Conservation (phyloP, 768 basidiomycete species). For the Strobilomyces confusus region DNA sequence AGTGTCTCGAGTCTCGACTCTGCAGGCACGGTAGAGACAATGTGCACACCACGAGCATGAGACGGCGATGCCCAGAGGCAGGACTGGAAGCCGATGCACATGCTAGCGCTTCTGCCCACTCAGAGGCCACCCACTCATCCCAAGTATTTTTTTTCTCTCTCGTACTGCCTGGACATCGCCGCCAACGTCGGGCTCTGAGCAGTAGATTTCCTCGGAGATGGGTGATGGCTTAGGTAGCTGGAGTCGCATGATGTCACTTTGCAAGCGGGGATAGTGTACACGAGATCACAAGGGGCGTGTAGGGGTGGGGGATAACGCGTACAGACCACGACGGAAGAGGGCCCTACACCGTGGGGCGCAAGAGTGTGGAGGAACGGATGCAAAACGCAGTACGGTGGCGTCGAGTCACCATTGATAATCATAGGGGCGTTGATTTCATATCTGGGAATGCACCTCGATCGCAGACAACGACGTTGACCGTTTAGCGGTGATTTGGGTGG, state of each 20-base stretch:
- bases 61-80: constrained; percentile 24
- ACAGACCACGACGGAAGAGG: background rate
- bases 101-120: constrained; percentile 28
- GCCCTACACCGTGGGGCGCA: background rate
- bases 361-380: constrained; percentile 13
- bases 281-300: background rate
- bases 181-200: background rate
- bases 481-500: constrained; percentile 13
- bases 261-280: constrained; percentile 4
- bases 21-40: constrained; percentile 11
- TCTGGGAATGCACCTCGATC: constrained; percentile 18
- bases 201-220: constrained; percentile 23
- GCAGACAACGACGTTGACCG: constrained; percentile 10
- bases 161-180: constrained; percentile 14
- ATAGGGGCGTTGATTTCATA: constrained; percentile 29
- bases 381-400: constrained; percentile 6
- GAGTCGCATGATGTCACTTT: background rate
- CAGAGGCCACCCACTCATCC: constrained; percentile 27
- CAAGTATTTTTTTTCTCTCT: constrained; percentile 14
- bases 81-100: constrained; percentile 25
- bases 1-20: constrained; percentile 6
- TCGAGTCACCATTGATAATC: constrained; percentile 20
- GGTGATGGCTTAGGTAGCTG: background rate
- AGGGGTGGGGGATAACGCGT: constrained; percentile 4
- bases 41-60: constrained; percentile 10